Evolutionary conservation across 1,139 yeast genomes (phyloP), one percentile per base, ranked within the genome.

Genomic region (Blastobotrys petasosporus): DNA sequence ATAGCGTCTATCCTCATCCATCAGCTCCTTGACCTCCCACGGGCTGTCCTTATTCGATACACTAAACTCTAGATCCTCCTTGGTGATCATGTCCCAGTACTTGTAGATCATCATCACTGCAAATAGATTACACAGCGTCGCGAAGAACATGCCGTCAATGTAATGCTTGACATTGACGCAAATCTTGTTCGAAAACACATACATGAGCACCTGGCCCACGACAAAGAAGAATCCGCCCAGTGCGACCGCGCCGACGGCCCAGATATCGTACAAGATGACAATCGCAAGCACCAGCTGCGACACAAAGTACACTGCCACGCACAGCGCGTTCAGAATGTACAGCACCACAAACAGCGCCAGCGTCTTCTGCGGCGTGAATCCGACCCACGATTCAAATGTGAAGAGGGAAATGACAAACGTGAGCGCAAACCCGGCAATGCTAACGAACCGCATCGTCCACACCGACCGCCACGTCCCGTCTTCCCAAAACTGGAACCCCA

Each of bases 11-110:
- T 74, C 70, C 31, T 64, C 65, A 32, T 64, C 65, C 13, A 76
- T 69, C 67, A 76, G 68, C 53, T 67, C 70, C 52, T 74, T 73
- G 44, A 77, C 73, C 37, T 76, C 80, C 61, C 74, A 68, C 10
- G 65, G 65, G 49, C 70, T 71, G 32, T 68, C 67, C 45, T 71
- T 66, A 53, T 74, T 76, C 39, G 80, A 77, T 44, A 87, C 94
- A 43, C 92, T 80, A 64, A 92, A 92, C 67, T 92, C 98, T 59
- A 90, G 78, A 64, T 92, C 97, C 60, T 92, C 97, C 50, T 82
- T 79, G n/a, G 97, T 92, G 46, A 92, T 83, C 78, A 87, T 85
- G 42, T 90, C 97, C 97, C 97, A 92, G 57, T 81, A 86, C 67
- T 92, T 90, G 71, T 88, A 90, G 47, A 90, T 73, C 97, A 92